Evolutionary conservation across 768 basidiomycete genomes (phyloP).

Genomic region (Russula compacta): DNA sequence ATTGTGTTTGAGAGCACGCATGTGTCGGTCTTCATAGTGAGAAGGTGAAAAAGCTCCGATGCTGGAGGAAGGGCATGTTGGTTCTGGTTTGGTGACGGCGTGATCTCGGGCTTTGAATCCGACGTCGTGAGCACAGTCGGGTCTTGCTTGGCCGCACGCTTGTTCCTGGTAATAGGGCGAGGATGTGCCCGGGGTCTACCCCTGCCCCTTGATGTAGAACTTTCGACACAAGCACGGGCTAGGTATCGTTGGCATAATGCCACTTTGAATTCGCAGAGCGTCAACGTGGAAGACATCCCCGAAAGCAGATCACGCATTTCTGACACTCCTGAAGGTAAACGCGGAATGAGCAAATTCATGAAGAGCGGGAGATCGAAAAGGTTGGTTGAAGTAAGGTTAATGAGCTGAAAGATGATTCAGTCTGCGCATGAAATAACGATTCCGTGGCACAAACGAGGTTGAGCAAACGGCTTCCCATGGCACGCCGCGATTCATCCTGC

Average conservation of each 20-base stretch:
- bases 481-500: constrained; percentile 15
- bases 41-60: constrained; percentile 17
- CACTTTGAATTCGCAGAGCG: constrained; percentile 25
- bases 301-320: constrained; percentile 22
- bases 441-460: constrained; percentile 23
- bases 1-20: constrained; percentile 2
- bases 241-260: constrained; percentile 25
- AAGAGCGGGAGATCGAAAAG: constrained; percentile 28
- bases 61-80: constrained; percentile 13
- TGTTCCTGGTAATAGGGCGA: constrained; percentile 20
- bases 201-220: constrained; percentile 4
- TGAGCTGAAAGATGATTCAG: constrained; percentile 23
- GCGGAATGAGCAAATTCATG: constrained; percentile 25
- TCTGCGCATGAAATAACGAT: not conserved
- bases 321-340: constrained; percentile 21
- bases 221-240: constrained; percentile 5
- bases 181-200: constrained; percentile 24
- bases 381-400: constrained; percentile 29
- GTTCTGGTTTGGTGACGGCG: not conserved
- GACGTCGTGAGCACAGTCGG: not conserved
- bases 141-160: constrained; percentile 1
- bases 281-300: constrained; percentile 22
- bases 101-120: not conserved
- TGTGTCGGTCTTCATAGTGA: constrained; percentile 4
- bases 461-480: constrained; percentile 25